These are phyloP conservation scores for Dictyostelium citrinum DNA, from an alignment of 78 protist genomes.

Conservation along the genomic window DNA sequence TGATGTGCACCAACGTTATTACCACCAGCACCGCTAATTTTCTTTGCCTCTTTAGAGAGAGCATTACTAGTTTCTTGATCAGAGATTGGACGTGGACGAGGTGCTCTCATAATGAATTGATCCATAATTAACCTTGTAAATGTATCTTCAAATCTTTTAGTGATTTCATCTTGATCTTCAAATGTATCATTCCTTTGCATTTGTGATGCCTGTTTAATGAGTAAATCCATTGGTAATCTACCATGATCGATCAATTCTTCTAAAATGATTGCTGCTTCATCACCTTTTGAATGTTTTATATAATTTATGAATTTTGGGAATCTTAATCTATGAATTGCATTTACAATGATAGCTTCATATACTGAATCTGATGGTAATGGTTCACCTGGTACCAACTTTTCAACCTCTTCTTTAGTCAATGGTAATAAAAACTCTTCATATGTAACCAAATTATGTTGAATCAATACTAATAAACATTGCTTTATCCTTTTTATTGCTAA, in stretches of 20 bases:
- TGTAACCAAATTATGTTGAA: constrained; percentile 53
- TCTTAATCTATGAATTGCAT: constrained; percentile 73
- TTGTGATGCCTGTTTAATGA: constrained; percentile 15
- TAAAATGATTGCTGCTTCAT: constrained; percentile 24
- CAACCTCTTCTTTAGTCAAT: background rate
- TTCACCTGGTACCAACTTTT: background rate
- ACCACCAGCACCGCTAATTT: background rate
- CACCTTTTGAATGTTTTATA: constrained; percentile 13
- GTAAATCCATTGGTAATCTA: constrained; percentile 58
- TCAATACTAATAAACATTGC: constrained; percentile 35
- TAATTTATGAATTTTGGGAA: constrained; percentile 46
- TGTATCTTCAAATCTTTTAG: constrained; percentile 42
- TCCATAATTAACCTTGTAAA: constrained; percentile 45
- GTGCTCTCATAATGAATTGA: constrained; percentile 70
- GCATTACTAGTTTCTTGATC: background rate
- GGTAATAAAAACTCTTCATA: constrained; percentile 31
- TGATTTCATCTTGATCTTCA: background rate
- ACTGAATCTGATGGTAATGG: constrained; percentile 19
- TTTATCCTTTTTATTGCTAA: background rate
- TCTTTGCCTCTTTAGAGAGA: background rate
- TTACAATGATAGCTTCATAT: constrained; percentile 5
- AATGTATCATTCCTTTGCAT: background rate
- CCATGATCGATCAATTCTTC: constrained; percentile 67
- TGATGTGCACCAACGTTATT: background rate
- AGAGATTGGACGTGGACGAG: constrained; percentile 13